These are phyloP conservation scores for Eucalyptus dawsonii DNA, from an alignment of 345 rosid genomes.

Conservation along the genomic window DNA sequence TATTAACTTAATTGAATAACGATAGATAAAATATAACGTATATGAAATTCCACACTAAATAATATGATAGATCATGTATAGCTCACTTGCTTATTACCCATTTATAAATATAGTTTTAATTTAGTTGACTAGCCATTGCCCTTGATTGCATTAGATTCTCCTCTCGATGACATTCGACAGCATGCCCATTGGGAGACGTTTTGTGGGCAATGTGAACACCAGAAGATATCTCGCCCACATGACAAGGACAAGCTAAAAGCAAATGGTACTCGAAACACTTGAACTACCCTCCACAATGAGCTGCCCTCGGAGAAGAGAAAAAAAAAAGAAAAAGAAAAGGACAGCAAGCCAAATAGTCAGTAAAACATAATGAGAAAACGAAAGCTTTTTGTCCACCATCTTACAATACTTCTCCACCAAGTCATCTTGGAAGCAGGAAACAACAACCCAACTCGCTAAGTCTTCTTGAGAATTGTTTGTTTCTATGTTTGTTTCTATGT, in stretches of 20 bases:
- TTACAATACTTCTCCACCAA: neutral
- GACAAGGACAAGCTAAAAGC: neutral
- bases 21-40: neutral
- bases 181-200: neutral
- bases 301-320: neutral
- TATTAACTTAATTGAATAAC: neutral
- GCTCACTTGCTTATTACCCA: neutral
- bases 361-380: neutral
- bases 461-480: neutral
- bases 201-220: neutral
- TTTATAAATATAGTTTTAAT: neutral
- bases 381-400: neutral
- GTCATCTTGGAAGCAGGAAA: neutral
- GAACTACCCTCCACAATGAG: neutral
- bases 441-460: neutral
- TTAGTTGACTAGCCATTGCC: neutral
- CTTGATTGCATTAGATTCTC: neutral
- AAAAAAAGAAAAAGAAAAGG: neutral
- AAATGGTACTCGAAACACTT: neutral
- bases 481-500: neutral
- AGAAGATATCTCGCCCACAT: neutral
- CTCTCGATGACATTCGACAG: neutral
- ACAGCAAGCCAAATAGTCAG: neutral
- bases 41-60: fast-evolving
- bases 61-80: neutral